Evolutionary conservation across 495 filamentous ascomycete genomes (phyloP).

Genomic region (Trypethelium eluteriae): DNA sequence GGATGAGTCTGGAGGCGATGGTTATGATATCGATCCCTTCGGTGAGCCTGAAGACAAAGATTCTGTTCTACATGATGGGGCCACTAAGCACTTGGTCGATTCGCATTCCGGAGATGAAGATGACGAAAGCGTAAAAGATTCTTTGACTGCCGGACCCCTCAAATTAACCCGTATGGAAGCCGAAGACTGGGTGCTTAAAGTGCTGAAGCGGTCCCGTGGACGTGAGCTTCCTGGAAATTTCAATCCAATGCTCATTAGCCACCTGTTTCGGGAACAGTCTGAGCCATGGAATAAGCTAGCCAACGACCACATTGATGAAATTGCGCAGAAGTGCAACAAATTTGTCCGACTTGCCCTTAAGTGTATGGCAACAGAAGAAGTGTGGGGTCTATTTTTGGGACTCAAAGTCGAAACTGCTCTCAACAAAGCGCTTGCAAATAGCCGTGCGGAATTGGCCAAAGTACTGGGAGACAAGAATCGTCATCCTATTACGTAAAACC

Average conservation of each 20-base stretch:
- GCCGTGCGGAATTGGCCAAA: constrained; percentile 12
- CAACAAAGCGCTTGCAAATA: constrained; percentile 10
- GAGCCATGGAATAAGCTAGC: constrained; percentile 29
- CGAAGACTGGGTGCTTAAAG: constrained; percentile 14
- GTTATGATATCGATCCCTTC: too few species aligned
- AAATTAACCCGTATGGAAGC: constrained; percentile 11
- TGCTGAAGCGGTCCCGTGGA: constrained; percentile 33
- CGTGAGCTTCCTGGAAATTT: constrained; percentile 48
- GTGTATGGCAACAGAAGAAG: constrained; percentile 17
- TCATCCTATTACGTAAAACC: constrained; percentile 19
- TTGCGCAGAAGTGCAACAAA: constrained; percentile 20
- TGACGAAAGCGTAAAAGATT: too few species aligned
- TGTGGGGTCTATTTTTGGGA: constrained; percentile 14
- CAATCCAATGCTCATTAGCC: constrained; percentile 45
- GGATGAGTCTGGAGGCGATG: not conserved
- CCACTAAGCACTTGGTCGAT: too few species aligned
- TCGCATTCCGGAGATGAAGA: too few species aligned
- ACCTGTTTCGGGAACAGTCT: constrained; percentile 18
- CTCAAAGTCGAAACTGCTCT: constrained; percentile 18
- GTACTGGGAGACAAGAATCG: constrained; percentile 15
- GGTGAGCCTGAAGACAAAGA: too few species aligned
- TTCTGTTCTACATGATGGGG: too few species aligned
- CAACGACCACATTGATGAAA: constrained; percentile 23
- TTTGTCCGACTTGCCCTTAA: constrained; percentile 22
- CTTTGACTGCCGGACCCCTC: not conserved